Conservation (phyloP, 2,329 filamentous ascomycete species). For the Byssochlamys sp. region DNA sequence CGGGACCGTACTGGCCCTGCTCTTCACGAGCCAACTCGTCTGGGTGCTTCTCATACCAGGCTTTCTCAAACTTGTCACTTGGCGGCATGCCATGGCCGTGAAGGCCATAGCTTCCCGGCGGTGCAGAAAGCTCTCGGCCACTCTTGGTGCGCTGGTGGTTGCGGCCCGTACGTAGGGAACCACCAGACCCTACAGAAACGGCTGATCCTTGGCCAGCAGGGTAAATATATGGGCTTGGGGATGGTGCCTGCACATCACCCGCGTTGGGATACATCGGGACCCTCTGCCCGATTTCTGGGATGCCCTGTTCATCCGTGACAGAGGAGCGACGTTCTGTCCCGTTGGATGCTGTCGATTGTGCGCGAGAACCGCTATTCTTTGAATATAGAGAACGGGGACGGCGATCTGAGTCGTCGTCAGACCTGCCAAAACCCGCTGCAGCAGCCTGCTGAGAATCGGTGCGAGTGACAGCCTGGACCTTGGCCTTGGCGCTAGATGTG, state of each 20-base stretch:
- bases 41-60: constrained; percentile 87
- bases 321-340: constrained; percentile 49
- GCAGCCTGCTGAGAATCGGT: constrained; percentile 84
- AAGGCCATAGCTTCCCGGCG: constrained; percentile 84
- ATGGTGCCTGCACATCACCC: constrained; percentile 91
- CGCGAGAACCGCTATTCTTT: constrained; percentile 50
- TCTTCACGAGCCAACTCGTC: constrained; percentile 68
- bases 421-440: constrained; percentile 69
- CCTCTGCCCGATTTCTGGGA: constrained; percentile 81
- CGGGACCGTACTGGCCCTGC: constrained; percentile 53
- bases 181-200: neutral
- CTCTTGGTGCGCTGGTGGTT: constrained; percentile 64
- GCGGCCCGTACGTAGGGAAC: constrained; percentile 36
- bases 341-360: constrained; percentile 37
- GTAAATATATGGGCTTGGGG: constrained; percentile 53
- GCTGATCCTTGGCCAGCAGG: constrained; percentile 29
- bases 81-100: constrained; percentile 73
- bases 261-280: constrained; percentile 90
- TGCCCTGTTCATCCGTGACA: constrained; percentile 68
- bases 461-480: constrained; percentile 73
- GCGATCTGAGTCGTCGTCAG: constrained; percentile 44
- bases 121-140: constrained; percentile 58
- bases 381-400: constrained; percentile 50
- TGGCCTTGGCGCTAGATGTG: constrained; percentile 68
- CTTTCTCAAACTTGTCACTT: constrained; percentile 75